Evolutionary conservation across 345 rosid species (phyloP).

Genomic region (Dimocarpus longan): DNA sequence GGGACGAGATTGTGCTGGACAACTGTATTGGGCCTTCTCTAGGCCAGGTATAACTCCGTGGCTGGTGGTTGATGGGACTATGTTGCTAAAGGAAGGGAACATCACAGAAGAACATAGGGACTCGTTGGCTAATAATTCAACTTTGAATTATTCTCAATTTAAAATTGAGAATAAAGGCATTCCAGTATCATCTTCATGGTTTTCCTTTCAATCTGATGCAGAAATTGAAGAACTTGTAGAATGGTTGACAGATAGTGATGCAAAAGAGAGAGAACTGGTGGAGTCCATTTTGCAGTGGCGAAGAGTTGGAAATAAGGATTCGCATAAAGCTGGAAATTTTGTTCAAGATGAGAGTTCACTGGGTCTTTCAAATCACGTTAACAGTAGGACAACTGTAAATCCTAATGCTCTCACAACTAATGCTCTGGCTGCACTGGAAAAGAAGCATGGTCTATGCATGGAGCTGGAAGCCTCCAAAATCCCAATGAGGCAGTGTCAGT

Average conservation of each 20-base stretch:
- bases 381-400: slow-evolving; percentile 3
- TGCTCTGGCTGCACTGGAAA: slow-evolving; percentile 31
- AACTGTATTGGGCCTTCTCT: slow-evolving; percentile 35
- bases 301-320: slow-evolving; percentile 15
- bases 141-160: slow-evolving; percentile 7
- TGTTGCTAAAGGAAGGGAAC: slow-evolving; percentile 6
- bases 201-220: slow-evolving; percentile 33
- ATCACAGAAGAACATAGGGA: background rate
- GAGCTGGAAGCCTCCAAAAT: slow-evolving; percentile 6
- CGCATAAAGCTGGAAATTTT: background rate
- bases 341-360: slow-evolving; percentile 13
- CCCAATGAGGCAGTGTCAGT: slow-evolving; percentile 1
- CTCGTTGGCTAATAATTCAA: background rate
- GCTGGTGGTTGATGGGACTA: slow-evolving; percentile 34
- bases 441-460: slow-evolving; percentile 32
- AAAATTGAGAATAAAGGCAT: background rate
- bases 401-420: slow-evolving; percentile 19
- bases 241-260: slow-evolving; percentile 34
- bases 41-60: slow-evolving; percentile 34
- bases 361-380: background rate
- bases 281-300: slow-evolving; percentile 28
- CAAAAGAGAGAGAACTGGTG: slow-evolving; percentile 25
- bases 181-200: slow-evolving; percentile 24
- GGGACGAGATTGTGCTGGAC: slow-evolving; percentile 42
- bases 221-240: slow-evolving; percentile 38